Percentiles rank a stretch among this genome's conserved stretches.
These are phyloP conservation scores for Daedalea quercina DNA, from an alignment of 768 basidiomycete species.

Conservation along the genomic window DNA sequence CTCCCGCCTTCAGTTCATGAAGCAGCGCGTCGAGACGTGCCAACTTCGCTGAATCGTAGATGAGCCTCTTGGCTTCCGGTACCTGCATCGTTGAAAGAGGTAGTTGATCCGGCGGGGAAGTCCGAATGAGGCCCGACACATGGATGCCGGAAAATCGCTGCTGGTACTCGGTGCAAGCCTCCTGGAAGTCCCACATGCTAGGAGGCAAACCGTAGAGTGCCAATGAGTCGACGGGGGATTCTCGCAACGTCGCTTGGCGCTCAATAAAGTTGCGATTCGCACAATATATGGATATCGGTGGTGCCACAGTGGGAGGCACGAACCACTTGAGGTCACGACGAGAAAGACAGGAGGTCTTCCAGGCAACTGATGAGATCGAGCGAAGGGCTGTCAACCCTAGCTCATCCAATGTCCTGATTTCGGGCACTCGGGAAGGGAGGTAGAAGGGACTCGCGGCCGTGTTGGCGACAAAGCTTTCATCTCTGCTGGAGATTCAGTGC, in stretches of 20 bases:
- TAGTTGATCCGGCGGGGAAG: slow-evolving; percentile 65
- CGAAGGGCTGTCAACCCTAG: slow-evolving; percentile 45
- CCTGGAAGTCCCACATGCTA: slow-evolving; percentile 50
- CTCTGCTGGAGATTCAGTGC: slow-evolving; percentile 30
- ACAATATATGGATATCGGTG: slow-evolving; percentile 68
- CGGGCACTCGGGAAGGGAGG: slow-evolving; percentile 25
- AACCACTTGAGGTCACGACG: slow-evolving; percentile 79
- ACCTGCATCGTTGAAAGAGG: slow-evolving; percentile 84
- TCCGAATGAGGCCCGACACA: slow-evolving; percentile 58
- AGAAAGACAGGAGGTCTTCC: slow-evolving; percentile 77
- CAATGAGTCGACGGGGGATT: slow-evolving; percentile 68
- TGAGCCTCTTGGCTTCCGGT: slow-evolving; percentile 89
- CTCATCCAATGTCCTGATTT: slow-evolving; percentile 21
- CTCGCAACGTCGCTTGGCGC: slow-evolving; percentile 48
- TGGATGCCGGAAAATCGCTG: slow-evolving; percentile 52
- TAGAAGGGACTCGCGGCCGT: slow-evolving; percentile 26
- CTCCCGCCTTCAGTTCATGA: slow-evolving; percentile 85
- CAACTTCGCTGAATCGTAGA: slow-evolving; percentile 95
- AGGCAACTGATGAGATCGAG: slow-evolving; percentile 55
- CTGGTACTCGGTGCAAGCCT: slow-evolving; percentile 41
- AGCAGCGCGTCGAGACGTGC: slow-evolving; percentile 85
- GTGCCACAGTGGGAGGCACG: slow-evolving; percentile 79
- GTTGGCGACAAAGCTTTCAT: slow-evolving; percentile 44
- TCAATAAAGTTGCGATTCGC: slow-evolving; percentile 77
- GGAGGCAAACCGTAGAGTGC: slow-evolving; percentile 82